These are phyloP conservation scores for Penicillium atrosanguineum DNA, from an alignment of 495 filamentous ascomycete genomes.

Conservation along the genomic window DNA sequence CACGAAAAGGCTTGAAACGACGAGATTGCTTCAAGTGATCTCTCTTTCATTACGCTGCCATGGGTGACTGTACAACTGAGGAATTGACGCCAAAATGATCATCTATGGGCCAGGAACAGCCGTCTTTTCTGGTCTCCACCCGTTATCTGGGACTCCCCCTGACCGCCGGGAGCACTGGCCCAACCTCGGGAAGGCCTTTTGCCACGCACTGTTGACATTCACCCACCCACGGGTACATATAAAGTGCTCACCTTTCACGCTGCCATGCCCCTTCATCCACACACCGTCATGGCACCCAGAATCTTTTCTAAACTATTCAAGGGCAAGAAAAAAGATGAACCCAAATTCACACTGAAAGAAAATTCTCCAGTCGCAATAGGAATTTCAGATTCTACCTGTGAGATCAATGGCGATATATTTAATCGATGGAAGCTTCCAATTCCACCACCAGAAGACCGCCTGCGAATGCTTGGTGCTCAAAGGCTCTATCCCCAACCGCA, in stretches of 20 bases:
- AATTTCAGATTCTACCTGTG: constrained; percentile 16
- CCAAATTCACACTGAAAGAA: background rate
- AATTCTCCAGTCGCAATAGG: constrained; percentile 7
- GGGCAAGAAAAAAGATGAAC: background rate
- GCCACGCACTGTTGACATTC: no score
- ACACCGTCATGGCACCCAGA: constrained; percentile 4
- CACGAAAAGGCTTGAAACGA: background rate
- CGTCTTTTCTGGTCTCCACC: no score
- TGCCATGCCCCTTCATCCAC: background rate
- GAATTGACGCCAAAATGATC: no score
- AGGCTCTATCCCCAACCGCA: constrained; percentile 1
- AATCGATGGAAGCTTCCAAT: constrained; percentile 20
- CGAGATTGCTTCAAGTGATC: background rate
- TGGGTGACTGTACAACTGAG: background rate
- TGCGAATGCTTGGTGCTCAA: background rate
- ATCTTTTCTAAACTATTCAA: constrained; percentile 2
- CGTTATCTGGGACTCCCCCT: no score
- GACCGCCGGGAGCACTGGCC: no score
- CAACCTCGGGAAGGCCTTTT: no score
- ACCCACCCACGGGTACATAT: no score
- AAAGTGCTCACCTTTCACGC: no score
- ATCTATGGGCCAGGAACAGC: no score
- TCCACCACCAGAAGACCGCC: constrained; percentile 3
- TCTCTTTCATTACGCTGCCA: constrained; percentile 2
- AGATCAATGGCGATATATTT: constrained; percentile 14